Base-by-base conservation (phyloP, 2,329 filamentous ascomycete genomes). In the Colletotrichum sp. region DNA sequence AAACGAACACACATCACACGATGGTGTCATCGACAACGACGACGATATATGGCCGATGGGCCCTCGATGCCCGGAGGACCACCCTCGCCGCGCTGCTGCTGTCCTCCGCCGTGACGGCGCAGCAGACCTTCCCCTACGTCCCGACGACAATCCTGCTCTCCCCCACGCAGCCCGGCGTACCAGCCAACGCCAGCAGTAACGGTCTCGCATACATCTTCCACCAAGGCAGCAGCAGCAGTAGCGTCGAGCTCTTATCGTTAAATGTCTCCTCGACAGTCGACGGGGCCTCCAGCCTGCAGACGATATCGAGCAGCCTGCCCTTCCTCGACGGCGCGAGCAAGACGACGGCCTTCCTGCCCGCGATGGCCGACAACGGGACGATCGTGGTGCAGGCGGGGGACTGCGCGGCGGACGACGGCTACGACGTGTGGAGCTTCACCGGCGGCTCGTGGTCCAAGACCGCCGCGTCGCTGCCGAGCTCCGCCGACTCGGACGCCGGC, bases 371-470 rank as follows among this genome's bases (percentile, higher is more conserved):
- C 59, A 89, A 91, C 80, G 95, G 95, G 18, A 91, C 93, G 13
- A 89, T 98, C 32, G 90, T 92, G 4, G 92, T 97, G 3, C 94
- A 95, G 72, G 89, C 93, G 0, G 96, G 96, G 4, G 89, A 93
- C 78, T 98, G 96, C 81, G 85, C 90, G 1, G 85, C 86, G 34
- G 85, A 88, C 3, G 87, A 85, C 6, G 85, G 84, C 49, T 89
- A 91, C 15, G 84, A 89, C 39, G 81, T 98, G 71, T 98, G 95
- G 95, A 91, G 87, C 26, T 96, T 93, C 79, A 87, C 86, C 10
- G 87, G 90, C n/a, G 62, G 89, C 87, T 26, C 86, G 89, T 80
- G 93, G 81, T 79, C 77, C 30, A 82, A 85, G 60, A 84, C 85
- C 5, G 72, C 77, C 6, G 77, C 78, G 26, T 76, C 78, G 26